These are phyloP conservation scores for Forsythia viridissima DNA, from an alignment of 257 asterid species.

Conservation along the genomic window DNA sequence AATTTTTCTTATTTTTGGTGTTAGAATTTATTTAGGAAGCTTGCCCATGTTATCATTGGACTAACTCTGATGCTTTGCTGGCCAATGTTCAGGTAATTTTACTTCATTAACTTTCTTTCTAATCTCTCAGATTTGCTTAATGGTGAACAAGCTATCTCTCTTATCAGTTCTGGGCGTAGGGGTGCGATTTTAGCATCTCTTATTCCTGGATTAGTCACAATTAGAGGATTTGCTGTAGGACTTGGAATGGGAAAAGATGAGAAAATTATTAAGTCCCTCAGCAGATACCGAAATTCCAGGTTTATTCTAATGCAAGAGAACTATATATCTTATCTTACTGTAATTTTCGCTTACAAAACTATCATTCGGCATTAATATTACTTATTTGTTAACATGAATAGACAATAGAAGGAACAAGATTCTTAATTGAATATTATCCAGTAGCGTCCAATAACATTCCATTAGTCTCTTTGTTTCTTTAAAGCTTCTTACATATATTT, in stretches of 20 bases:
- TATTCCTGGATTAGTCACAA: not conserved
- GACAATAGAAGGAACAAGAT: not conserved
- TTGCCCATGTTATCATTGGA: slow-evolving; percentile 51
- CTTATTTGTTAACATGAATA: too few relatives aligned
- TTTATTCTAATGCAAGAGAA: not conserved
- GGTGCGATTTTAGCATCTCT: slow-evolving; percentile 19
- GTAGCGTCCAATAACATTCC: too few relatives aligned
- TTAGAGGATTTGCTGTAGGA: not conserved
- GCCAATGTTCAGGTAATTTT: slow-evolving; percentile 66
- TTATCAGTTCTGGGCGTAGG: not conserved
- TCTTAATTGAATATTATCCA: too few relatives aligned
- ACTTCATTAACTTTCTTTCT: too few relatives aligned
- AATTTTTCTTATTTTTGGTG: not conserved
- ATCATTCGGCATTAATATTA: too few relatives aligned
- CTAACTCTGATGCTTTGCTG: slow-evolving; percentile 63
- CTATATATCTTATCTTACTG: not conserved
- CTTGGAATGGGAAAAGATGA: not conserved
- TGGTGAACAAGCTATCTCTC: not conserved
- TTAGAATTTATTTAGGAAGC: slow-evolving; percentile 52
- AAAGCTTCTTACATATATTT: too few relatives aligned
- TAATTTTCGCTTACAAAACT: not conserved
- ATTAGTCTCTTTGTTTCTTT: not conserved
- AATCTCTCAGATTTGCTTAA: not conserved
- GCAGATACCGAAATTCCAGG: slow-evolving; percentile 4
- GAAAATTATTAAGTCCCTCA: not conserved